Base-by-base conservation (phyloP, 768 basidiomycete genomes). In the Panaeolus papilionaceus region DNA sequence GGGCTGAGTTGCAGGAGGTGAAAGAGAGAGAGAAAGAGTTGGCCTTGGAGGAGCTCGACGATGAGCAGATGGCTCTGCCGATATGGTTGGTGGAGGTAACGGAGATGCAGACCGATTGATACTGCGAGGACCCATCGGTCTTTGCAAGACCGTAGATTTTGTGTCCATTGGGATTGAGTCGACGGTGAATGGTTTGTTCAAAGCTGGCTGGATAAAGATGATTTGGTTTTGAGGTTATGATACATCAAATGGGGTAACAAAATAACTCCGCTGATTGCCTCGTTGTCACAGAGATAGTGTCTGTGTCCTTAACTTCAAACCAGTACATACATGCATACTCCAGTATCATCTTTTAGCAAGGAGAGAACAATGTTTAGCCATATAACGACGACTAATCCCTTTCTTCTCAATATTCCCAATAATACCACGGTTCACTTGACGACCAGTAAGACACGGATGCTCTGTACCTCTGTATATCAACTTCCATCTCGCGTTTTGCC, bases 51-150 rank as follows among this genome's bases (percentile, higher is more conserved):
- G 74, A 26, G 79, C 78, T 77, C 75, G 77, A 49, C 74, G 70
- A 64, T 74, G 72, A 44, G 68, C 74, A 73, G 70, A 79, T 75
- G 70, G 68, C 47, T 72, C 71, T 18, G 70, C 64, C 20, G 71
- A 62, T 20, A 62, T 64, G 33, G 64, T 65, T 38, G 66, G 47
- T 39, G 70, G 68, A 28, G 70, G 64, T 18, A 74, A 61, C 11
- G 73, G 71, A 63, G 70, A 70, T 7, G 63, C 67, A 20, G 71
- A 66, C 26, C 73, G 70, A 68, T 69, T 72, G 64, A 70, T 72
- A 62, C 76, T 66, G 75, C 71, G 69, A 75, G 82, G 81, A 38
- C 81, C 79, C 71, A 79, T 74, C 37, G 81, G 81, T 40, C 79
- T 75, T 70, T 79, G 79, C 68, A 80, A 74, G 38, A 75, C 79